Percentiles rank a stretch among this genome's conserved stretches.
These are phyloP conservation scores for Botrytis cinerea DNA, from an alignment of 2,329 filamentous ascomycete species.

Conservation along the genomic window DNA sequence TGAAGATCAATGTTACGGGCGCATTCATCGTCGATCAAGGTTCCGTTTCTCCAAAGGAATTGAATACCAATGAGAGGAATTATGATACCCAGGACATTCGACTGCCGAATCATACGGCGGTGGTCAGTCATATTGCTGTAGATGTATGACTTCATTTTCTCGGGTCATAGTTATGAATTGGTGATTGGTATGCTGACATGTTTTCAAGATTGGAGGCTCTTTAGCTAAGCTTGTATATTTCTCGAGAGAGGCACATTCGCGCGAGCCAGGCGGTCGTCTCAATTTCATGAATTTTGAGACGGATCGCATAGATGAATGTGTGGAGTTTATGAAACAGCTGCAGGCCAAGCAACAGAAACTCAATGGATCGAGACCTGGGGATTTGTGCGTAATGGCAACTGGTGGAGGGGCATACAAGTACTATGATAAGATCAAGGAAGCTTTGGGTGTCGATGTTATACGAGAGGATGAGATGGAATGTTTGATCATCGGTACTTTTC, in stretches of 20 bases:
- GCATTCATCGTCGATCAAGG: conserved; percentile 95
- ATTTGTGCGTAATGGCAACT: conserved; percentile 91
- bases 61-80: conserved; percentile 46
- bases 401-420: conserved; percentile 96
- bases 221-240: conserved; percentile 98
- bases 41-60: conserved; percentile 51
- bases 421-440: conserved; percentile 85
- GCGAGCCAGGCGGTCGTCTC: conserved; percentile 80
- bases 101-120: conserved; percentile 90
- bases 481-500: conserved; percentile 76
- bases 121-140: conserved; percentile 95
- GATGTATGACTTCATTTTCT: conserved; percentile 65
- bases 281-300: conserved; percentile 98
- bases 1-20: conserved; percentile 94
- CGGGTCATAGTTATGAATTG: background rate
- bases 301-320: conserved; percentile 87
- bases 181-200: conserved; percentile 22
- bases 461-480: conserved; percentile 99
- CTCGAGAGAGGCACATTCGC: conserved; percentile 78
- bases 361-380: conserved; percentile 70
- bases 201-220: conserved; percentile 81
- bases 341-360: conserved; percentile 77
- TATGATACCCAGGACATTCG: conserved; percentile 90
- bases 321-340: conserved; percentile 85
- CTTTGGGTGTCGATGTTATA: conserved; percentile 82